Evolutionary conservation across 78 protist species (phyloP).

Genomic region (Protostelium mycophagum): DNA sequence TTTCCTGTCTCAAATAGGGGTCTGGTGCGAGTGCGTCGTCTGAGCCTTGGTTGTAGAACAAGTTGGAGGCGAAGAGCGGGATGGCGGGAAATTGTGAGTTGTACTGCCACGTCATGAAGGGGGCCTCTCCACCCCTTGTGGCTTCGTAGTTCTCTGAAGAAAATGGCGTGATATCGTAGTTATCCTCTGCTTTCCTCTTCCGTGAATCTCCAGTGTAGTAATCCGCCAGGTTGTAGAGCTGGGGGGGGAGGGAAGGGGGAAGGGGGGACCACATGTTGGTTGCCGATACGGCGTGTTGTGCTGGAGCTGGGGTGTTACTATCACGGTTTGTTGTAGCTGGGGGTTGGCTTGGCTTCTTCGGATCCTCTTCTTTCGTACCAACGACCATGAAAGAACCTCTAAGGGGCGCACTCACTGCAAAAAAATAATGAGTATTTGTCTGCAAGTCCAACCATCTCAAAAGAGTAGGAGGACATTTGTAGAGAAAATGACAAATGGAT

Average conservation of each 20-base stretch:
- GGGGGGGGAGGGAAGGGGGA: background rate
- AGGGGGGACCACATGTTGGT: no score
- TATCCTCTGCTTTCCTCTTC: background rate
- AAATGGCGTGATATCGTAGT: background rate
- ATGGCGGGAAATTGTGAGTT: background rate
- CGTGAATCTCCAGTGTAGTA: background rate
- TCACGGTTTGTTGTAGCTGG: no score
- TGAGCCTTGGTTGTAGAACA: background rate
- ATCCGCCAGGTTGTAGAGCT: background rate
- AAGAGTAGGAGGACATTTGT: no score
- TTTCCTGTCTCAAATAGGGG: background rate
- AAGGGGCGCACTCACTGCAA: no score
- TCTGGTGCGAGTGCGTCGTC: background rate
- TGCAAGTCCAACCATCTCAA: no score
- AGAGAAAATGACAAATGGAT: no score
- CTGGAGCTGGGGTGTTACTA: no score
- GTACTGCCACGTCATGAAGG: background rate
- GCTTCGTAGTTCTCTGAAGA: background rate
- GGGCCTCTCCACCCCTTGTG: background rate
- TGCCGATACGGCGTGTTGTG: no score
- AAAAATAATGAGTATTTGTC: no score
- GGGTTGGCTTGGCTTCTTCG: no score
- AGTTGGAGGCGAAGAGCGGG: background rate
- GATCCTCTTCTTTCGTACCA: no score
- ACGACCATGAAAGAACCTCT: no score